Conservation (phyloP, 2,329 filamentous ascomycete species). For the Torrubiella hemipterigena region DNA sequence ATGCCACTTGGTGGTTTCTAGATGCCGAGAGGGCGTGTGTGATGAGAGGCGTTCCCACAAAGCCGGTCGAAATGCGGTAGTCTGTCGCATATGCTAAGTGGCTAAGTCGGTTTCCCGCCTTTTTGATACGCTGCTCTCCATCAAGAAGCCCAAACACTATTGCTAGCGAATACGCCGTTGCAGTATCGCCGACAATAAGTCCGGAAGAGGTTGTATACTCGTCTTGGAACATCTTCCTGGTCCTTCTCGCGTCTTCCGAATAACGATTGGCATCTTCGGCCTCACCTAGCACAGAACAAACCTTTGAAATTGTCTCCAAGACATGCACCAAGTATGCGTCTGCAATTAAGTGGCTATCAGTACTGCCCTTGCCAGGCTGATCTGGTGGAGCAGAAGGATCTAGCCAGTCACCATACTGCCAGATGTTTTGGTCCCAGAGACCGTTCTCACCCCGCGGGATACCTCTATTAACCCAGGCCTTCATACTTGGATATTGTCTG, state of each 20-base stretch:
- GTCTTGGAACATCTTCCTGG: no score
- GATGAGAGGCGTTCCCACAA: slow-evolving; percentile 29
- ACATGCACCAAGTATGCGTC: slow-evolving; percentile 34
- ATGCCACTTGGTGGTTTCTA: slow-evolving; percentile 21
- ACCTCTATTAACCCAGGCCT: slow-evolving; percentile 24
- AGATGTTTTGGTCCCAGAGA: slow-evolving; percentile 24
- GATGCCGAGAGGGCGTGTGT: slow-evolving; percentile 17
- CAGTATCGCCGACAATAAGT: slow-evolving; percentile 21
- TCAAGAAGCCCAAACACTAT: slow-evolving; percentile 24
- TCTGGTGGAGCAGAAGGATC: slow-evolving; percentile 31
- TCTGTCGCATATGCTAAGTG: slow-evolving; percentile 19
- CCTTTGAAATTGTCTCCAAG: slow-evolving; percentile 14
- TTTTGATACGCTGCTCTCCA: slow-evolving; percentile 6
- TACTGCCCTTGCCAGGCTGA: slow-evolving; percentile 25
- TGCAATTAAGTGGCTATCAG: slow-evolving; percentile 26
- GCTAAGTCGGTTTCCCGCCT: slow-evolving; percentile 15
- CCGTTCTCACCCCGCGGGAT: slow-evolving; percentile 19
- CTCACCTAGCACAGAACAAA: slow-evolving; percentile 16
- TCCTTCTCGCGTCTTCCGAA: no score
- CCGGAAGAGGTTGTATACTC: no score
- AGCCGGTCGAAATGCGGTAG: slow-evolving; percentile 27
- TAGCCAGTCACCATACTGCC: slow-evolving; percentile 35
- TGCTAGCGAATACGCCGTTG: slow-evolving; percentile 25
- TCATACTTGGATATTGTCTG: slow-evolving; percentile 26
- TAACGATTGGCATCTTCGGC: slow-evolving; percentile 18